These are phyloP conservation scores for Termitomyces sp. DNA, from an alignment of 768 basidiomycete species.

Conservation along the genomic window DNA sequence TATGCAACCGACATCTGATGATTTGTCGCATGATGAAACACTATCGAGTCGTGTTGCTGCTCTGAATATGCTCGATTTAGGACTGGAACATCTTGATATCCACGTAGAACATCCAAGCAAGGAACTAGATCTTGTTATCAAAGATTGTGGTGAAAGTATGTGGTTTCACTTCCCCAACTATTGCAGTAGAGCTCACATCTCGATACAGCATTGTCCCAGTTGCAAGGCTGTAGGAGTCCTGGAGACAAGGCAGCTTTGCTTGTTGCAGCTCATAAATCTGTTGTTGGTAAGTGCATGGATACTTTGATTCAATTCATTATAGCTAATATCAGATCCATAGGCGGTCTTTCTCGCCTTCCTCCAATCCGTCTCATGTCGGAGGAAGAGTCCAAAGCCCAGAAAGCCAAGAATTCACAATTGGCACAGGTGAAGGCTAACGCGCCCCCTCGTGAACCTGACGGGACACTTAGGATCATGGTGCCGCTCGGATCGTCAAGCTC, in stretches of 20 bases:
- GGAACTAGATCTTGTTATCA: constrained; percentile 62
- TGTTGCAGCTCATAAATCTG: constrained; percentile 78
- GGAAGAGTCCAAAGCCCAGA: constrained; percentile 29
- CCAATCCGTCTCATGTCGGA: constrained; percentile 73
- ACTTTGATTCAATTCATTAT: not conserved
- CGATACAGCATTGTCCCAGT: constrained; percentile 27
- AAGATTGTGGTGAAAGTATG: constrained; percentile 76
- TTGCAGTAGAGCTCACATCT: not conserved
- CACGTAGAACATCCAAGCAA: constrained; percentile 55
- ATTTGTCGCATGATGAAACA: constrained; percentile 86
- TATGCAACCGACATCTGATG: constrained; percentile 60
- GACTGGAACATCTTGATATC: constrained; percentile 86
- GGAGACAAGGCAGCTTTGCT: constrained; percentile 77
- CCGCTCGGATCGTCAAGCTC: constrained; percentile 4
- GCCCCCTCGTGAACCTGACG: constrained; percentile 19
- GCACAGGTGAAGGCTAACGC: constrained; percentile 11
- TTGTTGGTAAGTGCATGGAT: constrained; percentile 62
- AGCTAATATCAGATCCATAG: constrained; percentile 30
- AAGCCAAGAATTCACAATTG: constrained; percentile 13
- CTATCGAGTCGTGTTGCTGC: constrained; percentile 88
- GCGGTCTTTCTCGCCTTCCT: constrained; percentile 71
- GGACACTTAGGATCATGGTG: constrained; percentile 15
- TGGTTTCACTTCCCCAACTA: not conserved
- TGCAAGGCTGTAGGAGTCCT: constrained; percentile 51
- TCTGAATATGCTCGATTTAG: constrained; percentile 85